Evolutionary conservation across 371 early-diverging fungal genomes (phyloP), one percentile per base, ranked within the genome.

Genomic region (Mucor plumbeus): DNA sequence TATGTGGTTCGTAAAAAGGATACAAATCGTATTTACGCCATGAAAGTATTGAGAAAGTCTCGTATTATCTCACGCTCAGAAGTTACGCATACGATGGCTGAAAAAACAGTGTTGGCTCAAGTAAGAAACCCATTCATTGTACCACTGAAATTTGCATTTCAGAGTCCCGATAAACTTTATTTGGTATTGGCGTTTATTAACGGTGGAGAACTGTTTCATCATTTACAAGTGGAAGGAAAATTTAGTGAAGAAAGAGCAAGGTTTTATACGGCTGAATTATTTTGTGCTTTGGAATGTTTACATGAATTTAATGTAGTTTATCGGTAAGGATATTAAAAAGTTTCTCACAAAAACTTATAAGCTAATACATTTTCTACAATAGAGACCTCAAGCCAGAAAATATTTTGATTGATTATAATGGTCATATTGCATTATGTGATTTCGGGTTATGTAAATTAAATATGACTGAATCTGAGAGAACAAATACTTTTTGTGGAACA

Each of bases 401-500:
- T 79, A 97, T 99, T 62, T 82, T 98, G 64, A 83, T 99, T n/a
- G 95, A 94, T 78, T 92, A 91, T 76, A 91, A 90, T 33, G 99
- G 99, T 21, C 98, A 98, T 80, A 97, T 99, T 75, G 96, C 96
- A 7, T 87, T 99, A 38, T 94, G 95, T 77, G 99, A 99, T 86
- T 98, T 98, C 85, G 99, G 99, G 0, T 88, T 99, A 68, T 98
- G 98, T 87, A 97, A 97, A 80, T 82, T 94, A 35, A 92, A 95
- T 78, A 93, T 99, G 88, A 96, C 93, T 17, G 97, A 96, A 64
- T 93, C 94, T 67, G 90, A 92, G 50, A 90, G 89, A 10, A 99
- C 99, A 47, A 93, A 90, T 74, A 99, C 99, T 0, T 97, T 99
- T 80, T 99, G 98, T 77, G 99, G 99, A 38, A 99, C 99, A 26